Conservation (phyloP, 257 asterid genomes). For the Solanum pinnatisectum region DNA sequence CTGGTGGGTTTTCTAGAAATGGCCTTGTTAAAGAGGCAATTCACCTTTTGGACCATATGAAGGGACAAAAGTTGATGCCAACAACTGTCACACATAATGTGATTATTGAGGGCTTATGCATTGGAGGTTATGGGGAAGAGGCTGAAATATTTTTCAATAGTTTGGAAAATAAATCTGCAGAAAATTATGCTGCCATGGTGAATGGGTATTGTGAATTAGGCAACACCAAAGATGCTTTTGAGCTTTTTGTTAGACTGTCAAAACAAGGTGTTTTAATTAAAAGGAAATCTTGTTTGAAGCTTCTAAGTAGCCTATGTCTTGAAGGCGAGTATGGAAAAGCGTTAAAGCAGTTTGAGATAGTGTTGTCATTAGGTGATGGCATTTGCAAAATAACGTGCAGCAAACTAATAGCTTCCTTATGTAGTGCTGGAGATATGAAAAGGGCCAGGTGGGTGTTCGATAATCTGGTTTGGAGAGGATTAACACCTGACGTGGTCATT, state of each 20-base stretch:
- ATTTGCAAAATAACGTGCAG: constrained; percentile 37
- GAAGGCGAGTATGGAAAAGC: constrained; percentile 48
- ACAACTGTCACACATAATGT: constrained; percentile 42
- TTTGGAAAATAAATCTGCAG: constrained; percentile 37
- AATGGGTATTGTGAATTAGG: constrained; percentile 62
- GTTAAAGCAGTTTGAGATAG: constrained; percentile 18
- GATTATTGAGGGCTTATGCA: constrained; percentile 71
- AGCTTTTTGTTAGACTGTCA: constrained; percentile 26
- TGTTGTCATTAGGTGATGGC: constrained; percentile 27
- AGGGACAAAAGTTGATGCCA: constrained; percentile 42
- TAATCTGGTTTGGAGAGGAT: constrained; percentile 33
- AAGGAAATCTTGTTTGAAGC: constrained; percentile 40
- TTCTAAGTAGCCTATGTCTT: constrained; percentile 46
- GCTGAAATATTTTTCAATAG: constrained; percentile 43
- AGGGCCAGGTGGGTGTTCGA: constrained; percentile 50
- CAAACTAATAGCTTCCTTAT: constrained; percentile 49
- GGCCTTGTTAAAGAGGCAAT: constrained; percentile 30
- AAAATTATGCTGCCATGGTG: constrained; percentile 59
- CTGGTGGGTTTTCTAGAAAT: constrained; percentile 47
- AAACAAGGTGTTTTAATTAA: constrained; percentile 24
- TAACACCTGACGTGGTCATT: constrained; percentile 48
- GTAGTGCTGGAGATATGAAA: constrained; percentile 58
- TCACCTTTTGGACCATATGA: constrained; percentile 45
- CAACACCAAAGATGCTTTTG: constrained; percentile 29
- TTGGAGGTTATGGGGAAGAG: constrained; percentile 40